A percentile compares a stretch with the other conserved stretches of the same genome.
phyloP scores from a whole-genome alignment of 805 yeast species.

The Candida pseudofarinosa region DNA sequence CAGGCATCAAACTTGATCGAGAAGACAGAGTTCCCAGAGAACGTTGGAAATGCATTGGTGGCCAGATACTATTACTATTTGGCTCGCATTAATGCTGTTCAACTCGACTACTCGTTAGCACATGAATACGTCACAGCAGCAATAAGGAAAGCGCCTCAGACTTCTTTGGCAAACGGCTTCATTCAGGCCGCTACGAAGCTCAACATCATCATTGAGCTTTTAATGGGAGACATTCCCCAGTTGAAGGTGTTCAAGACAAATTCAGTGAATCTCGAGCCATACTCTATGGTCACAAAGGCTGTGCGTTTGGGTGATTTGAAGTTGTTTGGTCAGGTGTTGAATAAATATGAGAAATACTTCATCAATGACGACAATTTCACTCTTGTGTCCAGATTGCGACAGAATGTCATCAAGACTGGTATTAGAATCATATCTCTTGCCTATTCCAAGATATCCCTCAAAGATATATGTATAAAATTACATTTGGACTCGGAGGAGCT shows the following conservation, averaged over 20 bases:
- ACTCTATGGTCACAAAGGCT: constrained; percentile 82
- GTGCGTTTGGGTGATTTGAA: constrained; percentile 89
- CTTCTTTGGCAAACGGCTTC: constrained; percentile 79
- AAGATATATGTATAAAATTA: constrained; percentile 89
- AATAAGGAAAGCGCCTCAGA: constrained; percentile 93
- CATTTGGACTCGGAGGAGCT: constrained; percentile 91
- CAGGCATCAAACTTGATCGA: constrained; percentile 88
- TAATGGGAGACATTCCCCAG: constrained; percentile 97
- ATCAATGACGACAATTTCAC: constrained; percentile 77
- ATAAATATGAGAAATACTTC: constrained; percentile 56
- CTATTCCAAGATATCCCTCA: constrained; percentile 84
- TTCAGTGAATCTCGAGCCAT: constrained; percentile 65
- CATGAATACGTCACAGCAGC: constrained; percentile 91
- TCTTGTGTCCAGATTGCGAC: constrained; percentile 83
- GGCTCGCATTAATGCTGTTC: constrained; percentile 88
- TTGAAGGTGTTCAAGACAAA: constrained; percentile 69
- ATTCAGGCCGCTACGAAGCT: constrained; percentile 86
- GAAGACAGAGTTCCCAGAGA: constrained; percentile 82
- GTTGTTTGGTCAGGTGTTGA: constrained; percentile 68
- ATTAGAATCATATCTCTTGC: constrained; percentile 88
- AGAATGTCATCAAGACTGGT: constrained; percentile 97
- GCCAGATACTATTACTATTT: constrained; percentile 90
- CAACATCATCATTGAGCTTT: constrained; percentile 80
- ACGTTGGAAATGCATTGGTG: constrained; percentile 80
- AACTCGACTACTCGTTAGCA: constrained; percentile 87